Evolutionary conservation across 73 alveolate species (phyloP), one percentile per base, ranked within the genome.

Genomic region (Paramecium pentaurelia): DNA sequence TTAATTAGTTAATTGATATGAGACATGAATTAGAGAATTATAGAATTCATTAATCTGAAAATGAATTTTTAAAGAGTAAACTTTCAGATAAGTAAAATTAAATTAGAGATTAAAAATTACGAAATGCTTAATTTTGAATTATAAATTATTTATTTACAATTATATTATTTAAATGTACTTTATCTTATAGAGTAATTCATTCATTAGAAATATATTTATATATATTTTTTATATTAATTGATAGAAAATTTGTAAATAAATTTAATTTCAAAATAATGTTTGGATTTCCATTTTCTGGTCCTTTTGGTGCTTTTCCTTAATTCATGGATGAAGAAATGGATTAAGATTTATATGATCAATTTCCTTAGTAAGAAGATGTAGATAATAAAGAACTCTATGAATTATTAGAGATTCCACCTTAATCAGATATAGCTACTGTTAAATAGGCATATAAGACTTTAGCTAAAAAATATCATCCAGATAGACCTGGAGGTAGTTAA

Each of bases 391-490:
- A 73, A 34, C 34, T 73, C 5, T 73, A 73, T 73, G 87, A 73
- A 14, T 37, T 73, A 12, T 40, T 73, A 14, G 87, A 73, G 27
- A 34, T 73, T 20, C 68, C 87, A 6, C 87, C 87, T 18, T 40
- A 73, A 73, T 73, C 98, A 18, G 84, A 86, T 12, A 95, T 93
- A 30, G 71, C 86, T 47, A 94, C 90, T 70, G 54, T 96, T 12
- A 94, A 93, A 77, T 64, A 47, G 49, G 95, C 98, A 8, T 96
- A 94, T 68, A 75, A 93, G 38, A 92, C 70, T 51, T 73, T 96
- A 42, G 98, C 98, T 49, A 95, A 95, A 90, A 92, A 77, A 70
- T 95, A 95, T 71, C 99, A 96, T 86, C 99, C 99, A 7, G 99
- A 96, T 93, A 75, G 93, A 40, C 87, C 87, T 37, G 87, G 87